Percentiles rank a stretch among this genome's conserved stretches.
These are phyloP conservation scores for Colletotrichum orbiculare DNA, from an alignment of 2,329 filamentous ascomycete species.

Conservation along the genomic window DNA sequence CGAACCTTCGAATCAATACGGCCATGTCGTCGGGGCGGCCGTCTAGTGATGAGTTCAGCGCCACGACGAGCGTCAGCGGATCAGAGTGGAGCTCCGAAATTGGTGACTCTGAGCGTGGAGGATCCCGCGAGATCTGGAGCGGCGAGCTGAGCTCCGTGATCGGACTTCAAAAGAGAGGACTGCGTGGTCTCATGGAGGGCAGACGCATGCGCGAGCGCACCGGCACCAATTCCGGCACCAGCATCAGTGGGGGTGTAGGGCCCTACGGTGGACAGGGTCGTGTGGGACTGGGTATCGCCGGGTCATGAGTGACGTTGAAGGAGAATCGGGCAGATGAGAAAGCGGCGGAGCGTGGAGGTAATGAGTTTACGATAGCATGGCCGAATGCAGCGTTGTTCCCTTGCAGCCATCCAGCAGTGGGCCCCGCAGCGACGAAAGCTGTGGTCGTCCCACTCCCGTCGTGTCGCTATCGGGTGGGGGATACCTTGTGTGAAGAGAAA, in stretches of 20 bases:
- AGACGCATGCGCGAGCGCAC: conserved; percentile 82
- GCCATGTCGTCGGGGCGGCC: conserved; percentile 51
- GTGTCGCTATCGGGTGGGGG: too few relatives aligned
- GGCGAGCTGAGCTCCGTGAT: conserved; percentile 90
- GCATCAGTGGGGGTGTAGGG: conserved; percentile 37
- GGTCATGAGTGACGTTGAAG: conserved; percentile 46
- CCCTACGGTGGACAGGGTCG: conserved; percentile 44
- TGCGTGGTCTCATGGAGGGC: conserved; percentile 95
- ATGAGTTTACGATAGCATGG: conserved; percentile 35
- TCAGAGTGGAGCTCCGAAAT: conserved; percentile 68
- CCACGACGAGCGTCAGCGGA: conserved; percentile 62
- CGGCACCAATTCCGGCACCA: conserved; percentile 50
- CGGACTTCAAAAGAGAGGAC: conserved; percentile 90
- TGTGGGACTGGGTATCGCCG: conserved; percentile 66
- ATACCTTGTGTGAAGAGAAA: too few relatives aligned
- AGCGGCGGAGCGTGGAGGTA: conserved; percentile 12
- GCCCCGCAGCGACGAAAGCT: neutral
- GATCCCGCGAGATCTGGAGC: conserved; percentile 77
- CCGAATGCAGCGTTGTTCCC: conserved; percentile 20
- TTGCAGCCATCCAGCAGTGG: neutral
- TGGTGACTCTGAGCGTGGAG: conserved; percentile 59
- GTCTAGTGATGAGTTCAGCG: conserved; percentile 60
- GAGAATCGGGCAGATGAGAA: neutral
- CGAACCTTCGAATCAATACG: conserved; percentile 62
- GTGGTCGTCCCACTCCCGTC: too few relatives aligned